These are phyloP conservation scores for Thamnidium elegans DNA, from an alignment of 192 early-diverging fungal species.

Conservation along the genomic window DNA sequence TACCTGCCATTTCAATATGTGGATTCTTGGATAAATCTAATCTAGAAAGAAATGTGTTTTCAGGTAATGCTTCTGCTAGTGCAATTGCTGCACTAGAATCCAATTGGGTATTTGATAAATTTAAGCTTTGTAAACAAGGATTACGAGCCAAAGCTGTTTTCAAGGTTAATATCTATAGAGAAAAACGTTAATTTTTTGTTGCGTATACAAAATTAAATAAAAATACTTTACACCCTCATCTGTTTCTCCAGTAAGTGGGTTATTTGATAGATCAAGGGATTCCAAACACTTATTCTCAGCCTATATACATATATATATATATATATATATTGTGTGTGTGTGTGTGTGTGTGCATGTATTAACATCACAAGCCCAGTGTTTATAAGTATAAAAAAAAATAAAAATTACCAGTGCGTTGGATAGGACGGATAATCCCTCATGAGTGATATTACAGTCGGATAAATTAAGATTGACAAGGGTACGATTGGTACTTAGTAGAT, in stretches of 20 bases:
- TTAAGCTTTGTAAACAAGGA: conserved; percentile 5
- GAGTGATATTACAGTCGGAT: conserved; percentile 43
- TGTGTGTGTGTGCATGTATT: too few species aligned
- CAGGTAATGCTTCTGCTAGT: conserved; percentile 80
- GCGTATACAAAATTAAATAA: not conserved
- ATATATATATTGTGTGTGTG: too few species aligned
- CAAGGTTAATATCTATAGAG: conserved; percentile 13
- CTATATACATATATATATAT: not conserved
- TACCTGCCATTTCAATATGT: conserved; percentile 73
- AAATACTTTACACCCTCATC: conserved; percentile 25
- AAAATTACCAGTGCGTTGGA: conserved; percentile 47
- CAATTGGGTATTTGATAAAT: conserved; percentile 19
- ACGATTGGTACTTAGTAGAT: conserved; percentile 3
- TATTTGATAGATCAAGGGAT: conserved; percentile 21
- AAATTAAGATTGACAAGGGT: conserved; percentile 15
- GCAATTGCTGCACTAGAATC: conserved; percentile 57
- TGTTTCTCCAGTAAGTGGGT: conserved; percentile 19
- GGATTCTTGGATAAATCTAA: conserved; percentile 81
- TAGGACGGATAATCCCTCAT: conserved; percentile 39
- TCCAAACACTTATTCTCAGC: conserved; percentile 16
- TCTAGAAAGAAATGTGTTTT: conserved; percentile 61
- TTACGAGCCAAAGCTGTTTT: conserved; percentile 22
- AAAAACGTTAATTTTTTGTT: not conserved
- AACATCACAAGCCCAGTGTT: not conserved
- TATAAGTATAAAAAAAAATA: not conserved